These are phyloP conservation scores for Heritiera littoralis DNA, from an alignment of 345 rosid genomes.

Conservation along the genomic window DNA sequence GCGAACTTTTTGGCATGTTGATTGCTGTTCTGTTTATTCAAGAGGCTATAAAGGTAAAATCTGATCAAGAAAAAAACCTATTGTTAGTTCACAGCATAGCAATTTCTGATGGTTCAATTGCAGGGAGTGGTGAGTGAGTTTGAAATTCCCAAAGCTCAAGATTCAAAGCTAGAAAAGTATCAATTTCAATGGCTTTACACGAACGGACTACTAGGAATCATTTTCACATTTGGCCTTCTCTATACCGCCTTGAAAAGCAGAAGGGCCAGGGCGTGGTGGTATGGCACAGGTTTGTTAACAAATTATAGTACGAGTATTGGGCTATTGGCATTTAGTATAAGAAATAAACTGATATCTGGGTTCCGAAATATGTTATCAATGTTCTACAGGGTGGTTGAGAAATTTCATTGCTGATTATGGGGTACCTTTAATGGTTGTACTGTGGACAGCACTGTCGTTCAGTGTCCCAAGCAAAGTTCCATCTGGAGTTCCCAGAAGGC, in stretches of 20 bases:
- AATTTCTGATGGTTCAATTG: slow-evolving; percentile 17
- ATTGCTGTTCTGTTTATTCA: slow-evolving; percentile 76
- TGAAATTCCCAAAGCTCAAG: slow-evolving; percentile 42
- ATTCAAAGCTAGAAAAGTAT: slow-evolving; percentile 48
- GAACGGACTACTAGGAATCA: slow-evolving; percentile 69
- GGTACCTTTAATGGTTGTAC: slow-evolving; percentile 80
- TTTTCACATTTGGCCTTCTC: slow-evolving; percentile 68
- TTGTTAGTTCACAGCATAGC: neutral
- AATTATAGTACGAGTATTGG: neutral
- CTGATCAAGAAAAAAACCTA: neutral
- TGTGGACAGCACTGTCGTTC: slow-evolving; percentile 74
- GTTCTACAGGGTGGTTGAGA: slow-evolving; percentile 50
- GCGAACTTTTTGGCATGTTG: slow-evolving; percentile 84
- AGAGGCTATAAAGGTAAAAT: slow-evolving; percentile 66
- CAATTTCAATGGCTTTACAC: slow-evolving; percentile 68
- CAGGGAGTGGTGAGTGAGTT: slow-evolving; percentile 77
- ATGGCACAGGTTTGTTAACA: slow-evolving; percentile 59
- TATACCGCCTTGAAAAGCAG: slow-evolving; percentile 69
- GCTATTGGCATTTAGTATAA: neutral
- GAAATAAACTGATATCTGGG: neutral
- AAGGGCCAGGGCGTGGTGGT: slow-evolving; percentile 75
- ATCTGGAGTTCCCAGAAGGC: slow-evolving; percentile 74
- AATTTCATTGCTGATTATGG: slow-evolving; percentile 83
- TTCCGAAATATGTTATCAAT: slow-evolving; percentile 4
- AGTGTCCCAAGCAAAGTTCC: slow-evolving; percentile 54